Evolutionary conservation across 2,329 filamentous ascomycete genomes (phyloP).

Genomic region (Colletotrichum sp.): DNA sequence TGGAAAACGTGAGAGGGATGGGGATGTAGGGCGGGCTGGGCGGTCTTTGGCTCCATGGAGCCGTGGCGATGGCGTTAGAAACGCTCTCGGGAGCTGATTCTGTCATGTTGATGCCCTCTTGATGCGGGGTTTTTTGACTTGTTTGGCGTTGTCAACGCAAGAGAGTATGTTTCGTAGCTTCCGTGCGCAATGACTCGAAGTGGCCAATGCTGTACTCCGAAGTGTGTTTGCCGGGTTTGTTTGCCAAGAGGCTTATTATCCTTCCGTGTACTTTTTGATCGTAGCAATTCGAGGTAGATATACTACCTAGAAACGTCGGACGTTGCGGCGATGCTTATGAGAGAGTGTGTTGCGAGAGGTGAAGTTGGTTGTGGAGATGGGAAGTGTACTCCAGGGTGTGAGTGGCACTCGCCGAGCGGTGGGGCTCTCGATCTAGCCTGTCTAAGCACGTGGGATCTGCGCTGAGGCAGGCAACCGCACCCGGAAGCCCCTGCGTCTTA

Average conservation of each 20-base stretch:
- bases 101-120: background rate
- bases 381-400: background rate
- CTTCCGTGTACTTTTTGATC: background rate
- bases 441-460: constrained; percentile 9
- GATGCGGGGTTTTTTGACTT: background rate
- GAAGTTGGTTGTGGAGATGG: background rate
- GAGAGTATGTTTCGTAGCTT: background rate
- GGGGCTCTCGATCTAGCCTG: background rate
- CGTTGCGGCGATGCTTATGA: background rate
- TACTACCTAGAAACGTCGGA: background rate
- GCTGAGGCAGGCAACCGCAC: background rate
- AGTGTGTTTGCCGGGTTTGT: background rate
- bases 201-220: background rate
- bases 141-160: background rate
- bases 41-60: constrained; percentile 39
- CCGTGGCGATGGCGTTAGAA: constrained; percentile 24
- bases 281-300: background rate
- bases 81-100: background rate
- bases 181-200: constrained; percentile 12
- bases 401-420: background rate
- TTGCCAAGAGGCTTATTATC: background rate
- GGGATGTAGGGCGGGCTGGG: constrained; percentile 50
- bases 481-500: background rate
- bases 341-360: background rate
- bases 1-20: constrained; percentile 31